Base-by-base conservation (phyloP, 176 grass and related monocot species). In the Rhynchospora tenuis region DNA sequence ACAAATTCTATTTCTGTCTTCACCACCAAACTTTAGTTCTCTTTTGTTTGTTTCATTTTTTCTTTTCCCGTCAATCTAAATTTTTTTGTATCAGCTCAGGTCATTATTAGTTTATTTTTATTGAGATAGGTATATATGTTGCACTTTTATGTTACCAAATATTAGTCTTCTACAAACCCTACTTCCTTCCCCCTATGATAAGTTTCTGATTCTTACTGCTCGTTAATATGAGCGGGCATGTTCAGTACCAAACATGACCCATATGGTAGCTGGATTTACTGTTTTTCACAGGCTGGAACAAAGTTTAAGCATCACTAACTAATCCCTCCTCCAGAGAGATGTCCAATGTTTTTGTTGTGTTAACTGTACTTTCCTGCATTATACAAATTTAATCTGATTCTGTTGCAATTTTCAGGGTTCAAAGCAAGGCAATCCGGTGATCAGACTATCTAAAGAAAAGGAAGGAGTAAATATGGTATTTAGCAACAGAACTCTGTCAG, bases 351-450 rank as follows among this genome's bases (percentile, higher is more conserved):
- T 67, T 67, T 73, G n/a, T 73, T 73, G 1, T n/a, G 43, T 50
- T 27, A 24, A 73, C 19, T 47, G 51, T 28, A 6, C 46, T 52
- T 28, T 12, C 48, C 48, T 78, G 26, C 70, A 70, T 70, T 29
- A 44, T 3, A 43, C 10, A 73, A 71, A 44, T 72, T 68, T 12
- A 81, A 81, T 56, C 58, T 66, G 14, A 52, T 43, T 67, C 31
- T 79, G 42, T 26, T 79, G 42, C 16, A 70, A 58, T 69, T 88
- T 38, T 79, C 81, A 84, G 86, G 82, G 72, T 68, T 11, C 50
- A 54, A 88, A 69, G 72, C n/a, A 33, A 9, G 64, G 80, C 9
- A 67, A 80, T 69, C 57, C 73, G 0, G 54, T 60, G 66, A 44
- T 88, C 51, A 88, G 52, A 22, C 51, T 88, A 58, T 27, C 77